These are phyloP conservation scores for Cardamine occulta DNA, from an alignment of 345 rosid species.

Conservation along the genomic window DNA sequence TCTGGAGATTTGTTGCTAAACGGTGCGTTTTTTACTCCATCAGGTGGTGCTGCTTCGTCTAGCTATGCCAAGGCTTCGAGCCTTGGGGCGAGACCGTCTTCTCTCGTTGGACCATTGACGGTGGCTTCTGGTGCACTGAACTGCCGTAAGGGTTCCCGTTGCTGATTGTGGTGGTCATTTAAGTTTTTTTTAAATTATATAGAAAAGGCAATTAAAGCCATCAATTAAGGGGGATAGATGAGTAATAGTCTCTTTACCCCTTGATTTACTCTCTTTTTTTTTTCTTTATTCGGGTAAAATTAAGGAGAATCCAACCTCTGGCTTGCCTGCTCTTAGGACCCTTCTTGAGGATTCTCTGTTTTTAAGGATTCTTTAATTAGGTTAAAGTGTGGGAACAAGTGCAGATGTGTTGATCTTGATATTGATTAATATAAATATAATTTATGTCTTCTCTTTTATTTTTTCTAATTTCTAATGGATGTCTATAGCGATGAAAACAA, in stretches of 20 bases:
- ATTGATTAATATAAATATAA: conserved; percentile 30
- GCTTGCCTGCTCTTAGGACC: conserved; percentile 29
- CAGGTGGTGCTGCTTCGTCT: conserved; percentile 59
- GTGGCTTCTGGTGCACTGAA: conserved; percentile 53
- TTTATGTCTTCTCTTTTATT: conserved; percentile 3
- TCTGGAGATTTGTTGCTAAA: conserved; percentile 60
- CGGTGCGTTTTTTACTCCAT: conserved; percentile 63
- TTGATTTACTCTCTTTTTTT: conserved; percentile 6
- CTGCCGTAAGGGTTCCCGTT: conserved; percentile 60
- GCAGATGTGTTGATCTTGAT: conserved; percentile 46
- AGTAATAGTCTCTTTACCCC: conserved; percentile 13
- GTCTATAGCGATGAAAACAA: neutral
- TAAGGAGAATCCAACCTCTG: conserved; percentile 44
- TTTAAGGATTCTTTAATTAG: conserved; percentile 35
- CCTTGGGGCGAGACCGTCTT: conserved; percentile 58
- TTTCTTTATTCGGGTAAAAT: conserved; percentile 7
- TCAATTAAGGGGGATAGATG: conserved; percentile 29
- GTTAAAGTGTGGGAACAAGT: conserved; percentile 34
- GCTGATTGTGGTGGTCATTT: conserved; percentile 41
- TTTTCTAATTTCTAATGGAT: neutral
- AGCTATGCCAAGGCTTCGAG: conserved; percentile 66
- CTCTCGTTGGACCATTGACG: conserved; percentile 55
- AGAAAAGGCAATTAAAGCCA: conserved; percentile 44
- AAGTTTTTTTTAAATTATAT: neutral
- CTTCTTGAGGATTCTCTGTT: conserved; percentile 35